These are phyloP conservation scores for Dovyalis caffra DNA, from an alignment of 345 rosid species.

Conservation along the genomic window DNA sequence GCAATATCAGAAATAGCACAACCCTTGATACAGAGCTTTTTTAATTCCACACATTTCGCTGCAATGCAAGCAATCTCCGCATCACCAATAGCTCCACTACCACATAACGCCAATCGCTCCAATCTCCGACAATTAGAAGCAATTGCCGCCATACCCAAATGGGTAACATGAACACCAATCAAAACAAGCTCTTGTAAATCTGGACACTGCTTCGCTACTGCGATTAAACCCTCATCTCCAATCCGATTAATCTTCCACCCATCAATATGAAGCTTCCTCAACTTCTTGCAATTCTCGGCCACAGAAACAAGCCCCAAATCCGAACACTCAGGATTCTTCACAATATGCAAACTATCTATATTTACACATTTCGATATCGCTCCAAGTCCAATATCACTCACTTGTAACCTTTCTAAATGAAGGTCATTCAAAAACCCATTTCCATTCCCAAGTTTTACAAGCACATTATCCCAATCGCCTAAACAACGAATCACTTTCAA, in stretches of 20 bases:
- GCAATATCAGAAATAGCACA: slow-evolving; percentile 64
- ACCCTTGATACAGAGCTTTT: slow-evolving; percentile 80
- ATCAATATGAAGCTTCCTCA: slow-evolving; percentile 86
- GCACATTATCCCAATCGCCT: slow-evolving; percentile 77
- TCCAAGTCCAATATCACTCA: slow-evolving; percentile 58
- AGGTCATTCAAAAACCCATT: slow-evolving; percentile 42
- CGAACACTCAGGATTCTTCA: slow-evolving; percentile 73
- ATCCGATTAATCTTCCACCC: slow-evolving; percentile 86
- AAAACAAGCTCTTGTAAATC: slow-evolving; percentile 78
- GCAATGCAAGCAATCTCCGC: slow-evolving; percentile 66
- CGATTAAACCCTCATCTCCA: slow-evolving; percentile 78
- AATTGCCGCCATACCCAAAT: slow-evolving; percentile 44
- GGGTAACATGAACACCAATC: slow-evolving; percentile 73
- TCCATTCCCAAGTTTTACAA: slow-evolving; percentile 46
- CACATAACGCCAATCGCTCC: slow-evolving; percentile 76
- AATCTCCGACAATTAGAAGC: slow-evolving; percentile 60
- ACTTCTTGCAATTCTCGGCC: slow-evolving; percentile 61
- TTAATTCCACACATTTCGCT: slow-evolving; percentile 57
- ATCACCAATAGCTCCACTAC: slow-evolving; percentile 70
- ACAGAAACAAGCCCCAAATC: slow-evolving; percentile 59
- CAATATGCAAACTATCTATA: slow-evolving; percentile 67
- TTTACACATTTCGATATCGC: slow-evolving; percentile 57
- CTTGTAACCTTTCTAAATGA: slow-evolving; percentile 81
- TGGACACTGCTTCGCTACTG: slow-evolving; percentile 59
- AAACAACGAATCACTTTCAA: slow-evolving; percentile 72